These are phyloP conservation scores for Blastobotrys serpentis DNA, from an alignment of 1,139 yeast genomes.

Conservation along the genomic window DNA sequence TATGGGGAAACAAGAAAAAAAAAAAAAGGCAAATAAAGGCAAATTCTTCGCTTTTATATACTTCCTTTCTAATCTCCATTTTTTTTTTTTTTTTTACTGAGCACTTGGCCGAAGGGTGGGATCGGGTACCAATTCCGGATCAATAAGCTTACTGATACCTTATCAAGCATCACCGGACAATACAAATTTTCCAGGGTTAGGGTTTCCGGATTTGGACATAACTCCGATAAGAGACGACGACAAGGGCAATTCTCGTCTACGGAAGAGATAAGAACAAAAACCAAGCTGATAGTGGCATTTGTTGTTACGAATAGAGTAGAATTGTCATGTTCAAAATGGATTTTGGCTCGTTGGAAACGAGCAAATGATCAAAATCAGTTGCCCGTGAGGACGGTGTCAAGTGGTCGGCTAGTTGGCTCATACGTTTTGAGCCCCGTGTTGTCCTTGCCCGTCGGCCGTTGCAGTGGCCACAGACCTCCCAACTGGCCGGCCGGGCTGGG, in stretches of 20 bases:
- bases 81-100: not conserved
- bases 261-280: not conserved
- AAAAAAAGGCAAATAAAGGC: not conserved
- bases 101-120: slow-evolving; percentile 1
- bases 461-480: not conserved
- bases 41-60: not conserved
- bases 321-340: too few relatives aligned
- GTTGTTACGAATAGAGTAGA: too few relatives aligned
- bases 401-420: not conserved
- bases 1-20: not conserved
- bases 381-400: slow-evolving; percentile 1
- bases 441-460: not conserved
- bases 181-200: not conserved
- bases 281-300: not conserved
- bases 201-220: not conserved
- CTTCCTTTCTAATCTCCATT: not conserved
- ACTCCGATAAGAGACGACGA: not conserved
- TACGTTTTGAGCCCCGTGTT: not conserved
- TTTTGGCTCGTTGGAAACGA: too few relatives aligned
- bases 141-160: not conserved
- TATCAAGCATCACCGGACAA: not conserved
- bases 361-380: not conserved
- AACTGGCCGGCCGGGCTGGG: not conserved
- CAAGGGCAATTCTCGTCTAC: not conserved
- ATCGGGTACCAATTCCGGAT: slow-evolving; percentile 2